Percentiles rank a stretch among this genome's conserved stretches.
phyloP scores from a whole-genome alignment of 2,329 filamentous ascomycete genomes.

The Trichothecium sympodiale region DNA sequence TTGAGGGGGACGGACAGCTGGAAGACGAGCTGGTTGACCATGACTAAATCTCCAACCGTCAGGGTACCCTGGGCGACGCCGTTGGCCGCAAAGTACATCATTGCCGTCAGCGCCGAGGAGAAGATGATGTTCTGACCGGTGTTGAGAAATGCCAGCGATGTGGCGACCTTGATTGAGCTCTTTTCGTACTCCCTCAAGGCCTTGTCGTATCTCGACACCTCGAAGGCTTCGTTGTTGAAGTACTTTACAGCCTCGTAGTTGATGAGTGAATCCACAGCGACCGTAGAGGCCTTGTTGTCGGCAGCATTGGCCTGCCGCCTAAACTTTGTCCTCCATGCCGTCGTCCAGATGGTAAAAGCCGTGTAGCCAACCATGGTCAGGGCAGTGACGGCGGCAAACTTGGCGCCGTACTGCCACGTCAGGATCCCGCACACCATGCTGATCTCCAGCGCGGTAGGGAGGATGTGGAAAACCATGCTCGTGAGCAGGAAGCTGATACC shows the following conservation, averaged over 20 bases:
- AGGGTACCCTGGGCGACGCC: constrained; percentile 73
- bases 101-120: constrained; percentile 80
- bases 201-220: constrained; percentile 81
- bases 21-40: constrained; percentile 98
- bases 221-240: constrained; percentile 97
- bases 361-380: constrained; percentile 89
- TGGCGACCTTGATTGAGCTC: constrained; percentile 93
- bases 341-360: constrained; percentile 94
- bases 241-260: constrained; percentile 99
- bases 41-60: constrained; percentile 91
- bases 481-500: constrained; percentile 95
- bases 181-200: constrained; percentile 80
- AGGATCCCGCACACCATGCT: constrained; percentile 91
- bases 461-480: constrained; percentile 96
- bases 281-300: constrained; percentile 89
- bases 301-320: constrained; percentile 89
- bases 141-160: constrained; percentile 86
- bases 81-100: constrained; percentile 96
- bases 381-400: constrained; percentile 85
- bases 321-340: constrained; percentile 95
- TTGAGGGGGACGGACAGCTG: constrained; percentile 94
- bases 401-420: constrained; percentile 86
- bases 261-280: constrained; percentile 92
- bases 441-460: constrained; percentile 90
- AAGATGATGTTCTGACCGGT: constrained; percentile 96